Evolutionary conservation across 2,329 filamentous ascomycete genomes (phyloP).

Genomic region (Grosmannia serpens): DNA sequence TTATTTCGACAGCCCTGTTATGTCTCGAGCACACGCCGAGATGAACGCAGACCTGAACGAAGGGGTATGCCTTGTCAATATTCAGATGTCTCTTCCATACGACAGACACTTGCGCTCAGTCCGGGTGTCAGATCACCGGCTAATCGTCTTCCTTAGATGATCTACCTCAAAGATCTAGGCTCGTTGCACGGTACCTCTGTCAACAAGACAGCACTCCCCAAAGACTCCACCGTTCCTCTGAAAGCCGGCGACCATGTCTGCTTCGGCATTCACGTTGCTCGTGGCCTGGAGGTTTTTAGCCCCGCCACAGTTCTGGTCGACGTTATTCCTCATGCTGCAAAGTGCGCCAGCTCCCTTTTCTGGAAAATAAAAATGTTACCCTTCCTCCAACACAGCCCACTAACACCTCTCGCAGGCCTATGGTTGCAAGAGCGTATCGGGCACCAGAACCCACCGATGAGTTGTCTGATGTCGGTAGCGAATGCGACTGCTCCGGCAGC

Average conservation of each 20-base stretch:
- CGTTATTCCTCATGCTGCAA: slow-evolving; percentile 5
- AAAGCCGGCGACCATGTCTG: slow-evolving; percentile 23
- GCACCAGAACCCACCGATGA: slow-evolving; percentile 15
- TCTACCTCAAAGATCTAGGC: slow-evolving; percentile 28
- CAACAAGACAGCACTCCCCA: slow-evolving; percentile 21
- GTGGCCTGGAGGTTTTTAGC: slow-evolving; percentile 19
- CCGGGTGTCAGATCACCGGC: not conserved
- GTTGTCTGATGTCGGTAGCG: slow-evolving; percentile 2
- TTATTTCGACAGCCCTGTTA: slow-evolving; percentile 60
- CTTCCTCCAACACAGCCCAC: not conserved
- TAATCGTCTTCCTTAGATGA: not conserved
- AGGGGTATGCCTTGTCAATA: slow-evolving; percentile 25
- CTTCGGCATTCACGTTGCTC: slow-evolving; percentile 29
- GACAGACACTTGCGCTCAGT: not conserved
- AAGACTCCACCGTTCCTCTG: slow-evolving; percentile 13
- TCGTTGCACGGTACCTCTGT: slow-evolving; percentile 44
- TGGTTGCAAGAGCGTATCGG: slow-evolving; percentile 12
- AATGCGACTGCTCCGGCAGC: not conserved
- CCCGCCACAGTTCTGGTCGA: slow-evolving; percentile 18
- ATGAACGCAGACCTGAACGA: slow-evolving; percentile 30
- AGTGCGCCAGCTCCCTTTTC: slow-evolving; percentile 9
- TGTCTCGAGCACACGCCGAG: slow-evolving; percentile 57
- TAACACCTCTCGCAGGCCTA: not conserved
- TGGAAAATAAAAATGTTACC: not conserved
- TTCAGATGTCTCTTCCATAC: not conserved